These are phyloP conservation scores for Metarhizium rileyi DNA, from an alignment of 2,329 filamentous ascomycete genomes.

Conservation along the genomic window DNA sequence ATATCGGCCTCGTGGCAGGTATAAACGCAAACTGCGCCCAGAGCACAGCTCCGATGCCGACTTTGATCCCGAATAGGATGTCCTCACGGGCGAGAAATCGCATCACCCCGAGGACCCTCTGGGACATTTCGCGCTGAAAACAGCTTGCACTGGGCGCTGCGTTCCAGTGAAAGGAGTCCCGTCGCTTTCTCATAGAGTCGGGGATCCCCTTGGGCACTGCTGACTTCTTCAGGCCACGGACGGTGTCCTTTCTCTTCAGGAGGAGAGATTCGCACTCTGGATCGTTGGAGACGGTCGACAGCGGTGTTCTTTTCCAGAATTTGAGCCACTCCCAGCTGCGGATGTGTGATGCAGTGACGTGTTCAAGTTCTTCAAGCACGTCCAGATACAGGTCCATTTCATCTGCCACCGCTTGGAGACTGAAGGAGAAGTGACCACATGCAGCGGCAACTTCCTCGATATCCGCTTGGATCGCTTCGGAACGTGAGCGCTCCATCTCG, in stretches of 20 bases:
- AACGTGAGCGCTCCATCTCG: constrained; percentile 57
- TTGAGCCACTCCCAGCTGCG: constrained; percentile 78
- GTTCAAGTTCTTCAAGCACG: constrained; percentile 76
- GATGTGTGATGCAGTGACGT: constrained; percentile 50
- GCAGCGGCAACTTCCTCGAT: constrained; percentile 97
- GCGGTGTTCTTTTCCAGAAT: constrained; percentile 52
- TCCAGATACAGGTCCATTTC: constrained; percentile 78
- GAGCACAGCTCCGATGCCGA: constrained; percentile 78
- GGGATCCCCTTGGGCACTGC: constrained; percentile 48
- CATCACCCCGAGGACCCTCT: constrained; percentile 33
- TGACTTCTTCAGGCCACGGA: constrained; percentile 37
- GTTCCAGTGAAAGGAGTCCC: constrained; percentile 47
- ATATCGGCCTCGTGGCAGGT: constrained; percentile 64
- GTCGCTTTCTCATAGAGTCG: constrained; percentile 39
- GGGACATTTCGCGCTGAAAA: constrained; percentile 34
- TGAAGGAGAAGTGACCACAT: constrained; percentile 93
- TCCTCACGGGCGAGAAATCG: constrained; percentile 45
- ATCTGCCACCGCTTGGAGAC: constrained; percentile 79
- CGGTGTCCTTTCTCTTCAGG: constrained; percentile 27
- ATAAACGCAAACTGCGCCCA: constrained; percentile 89
- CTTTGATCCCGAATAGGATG: constrained; percentile 77
- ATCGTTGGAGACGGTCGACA: constrained; percentile 19
- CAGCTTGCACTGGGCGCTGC: constrained; percentile 38
- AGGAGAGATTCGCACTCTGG: constrained; percentile 34
- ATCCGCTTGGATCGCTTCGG: constrained; percentile 74